These are phyloP conservation scores for Fusarium oligoseptatum DNA, from an alignment of 2,329 filamentous ascomycete genomes.

Conservation along the genomic window DNA sequence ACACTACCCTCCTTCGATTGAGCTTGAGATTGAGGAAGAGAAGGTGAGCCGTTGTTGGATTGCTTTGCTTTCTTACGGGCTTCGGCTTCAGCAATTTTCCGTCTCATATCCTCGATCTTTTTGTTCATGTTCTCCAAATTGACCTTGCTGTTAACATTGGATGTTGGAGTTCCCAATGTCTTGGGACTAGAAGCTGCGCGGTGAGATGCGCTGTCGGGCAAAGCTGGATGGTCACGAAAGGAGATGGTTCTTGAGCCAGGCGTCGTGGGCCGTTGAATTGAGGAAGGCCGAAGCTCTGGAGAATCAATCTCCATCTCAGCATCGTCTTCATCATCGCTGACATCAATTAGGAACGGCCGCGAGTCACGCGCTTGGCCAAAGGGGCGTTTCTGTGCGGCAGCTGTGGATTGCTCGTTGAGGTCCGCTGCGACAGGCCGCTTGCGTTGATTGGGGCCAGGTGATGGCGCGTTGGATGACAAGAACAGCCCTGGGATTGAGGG, in stretches of 20 bases:
- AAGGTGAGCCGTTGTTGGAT: conserved; percentile 50
- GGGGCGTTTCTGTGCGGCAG: conserved; percentile 66
- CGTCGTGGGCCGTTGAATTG: conserved; percentile 49
- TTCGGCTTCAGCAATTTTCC: conserved; percentile 70
- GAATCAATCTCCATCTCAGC: conserved; percentile 77
- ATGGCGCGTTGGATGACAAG: conserved; percentile 48
- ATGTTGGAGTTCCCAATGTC: conserved; percentile 55
- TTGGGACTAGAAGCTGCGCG: conserved; percentile 58
- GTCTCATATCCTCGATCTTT: conserved; percentile 72
- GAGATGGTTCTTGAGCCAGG: conserved; percentile 53
- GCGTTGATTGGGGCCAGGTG: conserved; percentile 35
- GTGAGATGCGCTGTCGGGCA: conserved; percentile 55
- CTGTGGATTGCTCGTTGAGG: conserved; percentile 69
- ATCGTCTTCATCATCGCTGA: conserved; percentile 80
- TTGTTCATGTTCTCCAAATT: conserved; percentile 66
- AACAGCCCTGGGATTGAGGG: conserved; percentile 55
- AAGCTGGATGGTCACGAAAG: conserved; percentile 60
- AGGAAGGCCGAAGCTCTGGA: conserved; percentile 58
- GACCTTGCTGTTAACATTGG: conserved; percentile 52
- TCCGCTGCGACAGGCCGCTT: conserved; percentile 74
- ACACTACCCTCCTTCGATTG: conserved; percentile 46
- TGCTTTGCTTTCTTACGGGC: conserved; percentile 63
- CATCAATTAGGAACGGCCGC: conserved; percentile 81
- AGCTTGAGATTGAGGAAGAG: conserved; percentile 41
- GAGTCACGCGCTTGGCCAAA: conserved; percentile 71